Conservation (phyloP, 202 grass and related monocot species). For the Zizania palustris region DNA sequence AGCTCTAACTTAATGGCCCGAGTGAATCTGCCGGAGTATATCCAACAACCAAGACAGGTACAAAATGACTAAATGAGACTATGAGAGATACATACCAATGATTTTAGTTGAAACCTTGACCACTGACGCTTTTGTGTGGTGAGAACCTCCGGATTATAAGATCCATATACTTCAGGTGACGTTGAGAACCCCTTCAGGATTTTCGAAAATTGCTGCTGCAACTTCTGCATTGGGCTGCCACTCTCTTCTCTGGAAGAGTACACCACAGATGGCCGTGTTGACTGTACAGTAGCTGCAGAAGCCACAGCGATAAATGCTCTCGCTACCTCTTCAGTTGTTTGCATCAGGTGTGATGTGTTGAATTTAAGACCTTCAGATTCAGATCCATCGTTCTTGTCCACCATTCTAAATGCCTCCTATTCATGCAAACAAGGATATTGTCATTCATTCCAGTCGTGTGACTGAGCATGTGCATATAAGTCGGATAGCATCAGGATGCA, state of each 20-base stretch:
- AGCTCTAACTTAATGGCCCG: conserved; percentile 24
- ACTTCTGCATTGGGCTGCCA: conserved; percentile 71
- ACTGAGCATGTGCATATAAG: not conserved
- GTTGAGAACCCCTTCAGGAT: conserved; percentile 79
- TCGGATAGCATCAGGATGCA: conserved; percentile 19
- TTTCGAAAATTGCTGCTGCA: conserved; percentile 79
- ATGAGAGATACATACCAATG: conserved; percentile 70
- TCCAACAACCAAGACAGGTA: conserved; percentile 7
- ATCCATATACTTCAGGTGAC: conserved; percentile 64
- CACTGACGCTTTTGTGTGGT: conserved; percentile 92
- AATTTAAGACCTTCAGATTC: conserved; percentile 77
- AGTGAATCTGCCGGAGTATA: conserved; percentile 28
- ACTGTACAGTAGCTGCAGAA: conserved; percentile 68
- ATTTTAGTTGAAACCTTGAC: conserved; percentile 90
- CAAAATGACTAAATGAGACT: conserved; percentile 4
- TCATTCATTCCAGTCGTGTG: conserved; percentile 23
- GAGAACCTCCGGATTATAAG: conserved; percentile 94
- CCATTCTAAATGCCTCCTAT: conserved; percentile 47
- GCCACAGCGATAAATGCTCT: conserved; percentile 63
- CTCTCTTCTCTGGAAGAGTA: conserved; percentile 72
- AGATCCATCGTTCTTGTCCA: conserved; percentile 71
- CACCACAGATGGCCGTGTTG: conserved; percentile 61
- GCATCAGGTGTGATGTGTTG: conserved; percentile 55
- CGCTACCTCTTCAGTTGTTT: conserved; percentile 81
- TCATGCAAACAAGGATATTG: conserved; percentile 11